These are phyloP conservation scores for Phytophthora quininea DNA, from an alignment of 352 stramenopile species.

Conservation along the genomic window DNA sequence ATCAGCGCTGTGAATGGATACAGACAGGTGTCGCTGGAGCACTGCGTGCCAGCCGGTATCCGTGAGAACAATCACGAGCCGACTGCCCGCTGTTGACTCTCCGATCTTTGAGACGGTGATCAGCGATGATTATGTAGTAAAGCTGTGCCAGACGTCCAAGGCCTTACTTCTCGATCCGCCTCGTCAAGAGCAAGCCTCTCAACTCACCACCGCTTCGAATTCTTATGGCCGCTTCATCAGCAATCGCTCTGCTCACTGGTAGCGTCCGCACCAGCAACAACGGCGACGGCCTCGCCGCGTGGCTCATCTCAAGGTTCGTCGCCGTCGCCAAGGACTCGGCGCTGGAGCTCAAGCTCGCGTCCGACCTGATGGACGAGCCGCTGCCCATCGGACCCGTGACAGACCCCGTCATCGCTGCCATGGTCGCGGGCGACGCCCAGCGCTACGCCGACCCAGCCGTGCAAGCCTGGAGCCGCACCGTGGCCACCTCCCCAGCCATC, in stretches of 20 bases:
- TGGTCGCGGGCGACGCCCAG: constrained; percentile 7
- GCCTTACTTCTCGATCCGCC: constrained; percentile 15
- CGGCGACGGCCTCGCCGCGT: constrained; percentile 20
- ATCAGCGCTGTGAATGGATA: too few species aligned
- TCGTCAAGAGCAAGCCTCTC: background rate
- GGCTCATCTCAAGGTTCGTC: constrained; percentile 20
- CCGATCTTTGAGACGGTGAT: constrained; percentile 11
- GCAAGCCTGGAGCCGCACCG: constrained; percentile 22
- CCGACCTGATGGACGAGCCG: constrained; percentile 19
- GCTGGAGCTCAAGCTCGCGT: constrained; percentile 17
- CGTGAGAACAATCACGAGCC: background rate
- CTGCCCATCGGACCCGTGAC: constrained; percentile 22
- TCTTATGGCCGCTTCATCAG: constrained; percentile 8
- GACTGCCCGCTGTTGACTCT: constrained; percentile 7
- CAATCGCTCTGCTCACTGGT: constrained; percentile 13
- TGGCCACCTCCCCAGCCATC: constrained; percentile 14
- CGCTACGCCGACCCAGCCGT: constrained; percentile 25
- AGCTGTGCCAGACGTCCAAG: background rate
- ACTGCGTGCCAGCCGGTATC: too few species aligned
- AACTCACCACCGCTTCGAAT: background rate
- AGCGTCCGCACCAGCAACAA: constrained; percentile 28
- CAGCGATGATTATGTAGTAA: background rate
- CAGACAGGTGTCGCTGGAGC: too few species aligned
- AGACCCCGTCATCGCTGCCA: constrained; percentile 28
- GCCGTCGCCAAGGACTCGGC: constrained; percentile 4